Evolutionary conservation across 257 asterid genomes (phyloP), one percentile per base, ranked within the genome.

Genomic region (Gentiana dahurica): DNA sequence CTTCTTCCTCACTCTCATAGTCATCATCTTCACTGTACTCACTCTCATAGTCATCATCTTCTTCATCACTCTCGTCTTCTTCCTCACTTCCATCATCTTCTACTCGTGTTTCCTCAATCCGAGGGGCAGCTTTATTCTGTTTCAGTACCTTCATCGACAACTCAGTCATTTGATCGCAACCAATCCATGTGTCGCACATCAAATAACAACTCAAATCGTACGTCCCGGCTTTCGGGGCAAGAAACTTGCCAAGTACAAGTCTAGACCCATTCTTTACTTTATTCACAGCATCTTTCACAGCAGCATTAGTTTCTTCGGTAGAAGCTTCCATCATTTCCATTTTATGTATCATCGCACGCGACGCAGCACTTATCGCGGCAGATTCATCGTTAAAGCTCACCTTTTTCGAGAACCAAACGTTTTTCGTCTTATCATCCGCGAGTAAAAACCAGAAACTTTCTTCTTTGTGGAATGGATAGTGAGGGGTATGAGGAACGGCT

Each of bases 381-480:
- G 67, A 82, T 65, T 85, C 88, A 38, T 87, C 96, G 71, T 70
- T 75, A 64, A 85, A 74, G 61, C 73, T 76, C 36, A 87, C 58
- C 76, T 77, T 87, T 11, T 85, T 86, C 47, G 83, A 87, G 62
- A 81, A 79, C 96, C 98, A 91, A 12, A 91, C 89, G 33, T 56
- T 68, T 12, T 91, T 91, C 3, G 85, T 61, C 43, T 62, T 77
- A 61, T 87, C 66, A 59, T 91, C 95, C 0, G 96, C 93, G 3
- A 91, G 88, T 60, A 91, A 54, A n/a, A 88, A 59, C 98, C 98
- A 91, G 82, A 79, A 91, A 34, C 58, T 87, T 57, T 91, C 98
- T 69, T 89, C 95, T 78, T 83, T 91, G 82, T 70, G 84, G 68
- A 79, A 87, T 0, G 96, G 94, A 72, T 79, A 91, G 59, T 54